Base-by-base conservation (phyloP, 176 grass and related monocot genomes). In the Dendrocalamus sinicus region DNA sequence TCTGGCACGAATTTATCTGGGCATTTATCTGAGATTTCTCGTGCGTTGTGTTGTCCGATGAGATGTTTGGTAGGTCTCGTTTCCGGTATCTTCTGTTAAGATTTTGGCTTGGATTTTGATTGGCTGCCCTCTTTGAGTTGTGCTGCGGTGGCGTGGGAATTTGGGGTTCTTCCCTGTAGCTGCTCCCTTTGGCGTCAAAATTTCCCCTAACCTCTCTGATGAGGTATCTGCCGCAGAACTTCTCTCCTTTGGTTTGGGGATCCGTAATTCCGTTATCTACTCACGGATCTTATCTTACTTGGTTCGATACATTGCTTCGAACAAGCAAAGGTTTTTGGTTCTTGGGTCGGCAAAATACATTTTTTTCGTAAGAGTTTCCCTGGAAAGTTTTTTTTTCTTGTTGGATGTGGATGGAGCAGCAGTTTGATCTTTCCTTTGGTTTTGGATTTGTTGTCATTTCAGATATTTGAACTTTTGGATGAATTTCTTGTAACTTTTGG, bases 11-110 rank as follows among this genome's bases (percentile, higher is more conserved):
- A 50, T 84, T 64, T 16, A 5, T 7, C 57, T 26, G 50, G 39
- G 55, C 37, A 50, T 84, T 64, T 16, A 5, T 7, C 57, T 26
- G 50, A 51, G 13, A 20, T 24, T 65, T 39, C 23, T n/a, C 15
- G 12, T 52, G 41, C 28, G 53, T 47, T 72, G 43, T 73, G 48
- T 73, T 87, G 20, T 64, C 53, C 8, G 67, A 41, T 13, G 41
- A 24, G 12, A 73, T 70, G 37, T 39, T 79, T 62, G 28, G 50
- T 70, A 1, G 51, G 48, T 22, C 28, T 75, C 9, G 32, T 76
- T 74, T 84, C 57, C 12, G 0, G 44, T n/a, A n/a, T 74, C 81
- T 22, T n/a, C 64, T 55, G 48, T 75, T 75, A 54, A 62, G 45
- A 53, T 20, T 73, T 73, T 54, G 28, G 58, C 19, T 52, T 73